A percentile compares a stretch with the other conserved stretches of the same genome.
Evolutionary conservation across 495 filamentous ascomycete species (phyloP).

Genomic region (Coniosporium apollinis): DNA sequence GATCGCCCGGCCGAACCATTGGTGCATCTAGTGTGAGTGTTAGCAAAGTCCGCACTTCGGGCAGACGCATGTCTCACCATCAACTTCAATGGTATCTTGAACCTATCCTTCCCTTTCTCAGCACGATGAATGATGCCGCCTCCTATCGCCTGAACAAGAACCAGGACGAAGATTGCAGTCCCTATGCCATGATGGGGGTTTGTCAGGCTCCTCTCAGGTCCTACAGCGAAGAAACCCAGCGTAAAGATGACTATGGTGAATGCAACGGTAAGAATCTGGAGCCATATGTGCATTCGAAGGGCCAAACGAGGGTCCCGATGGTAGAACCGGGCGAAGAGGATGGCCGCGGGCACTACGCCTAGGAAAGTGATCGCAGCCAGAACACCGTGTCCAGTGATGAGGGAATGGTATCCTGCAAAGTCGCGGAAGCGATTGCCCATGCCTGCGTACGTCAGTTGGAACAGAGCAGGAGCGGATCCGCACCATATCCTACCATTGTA

Average conservation of each 20-base stretch:
- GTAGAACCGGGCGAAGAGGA: conserved; percentile 65
- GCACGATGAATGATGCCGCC: conserved; percentile 52
- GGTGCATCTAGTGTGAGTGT: conserved; percentile 40
- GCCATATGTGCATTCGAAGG: conserved; percentile 67
- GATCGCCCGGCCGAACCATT: conserved; percentile 66
- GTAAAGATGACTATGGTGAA: conserved; percentile 58
- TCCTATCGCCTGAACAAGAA: conserved; percentile 64
- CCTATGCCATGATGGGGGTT: conserved; percentile 91
- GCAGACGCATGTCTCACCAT: conserved; percentile 39
- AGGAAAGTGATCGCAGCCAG: conserved; percentile 81
- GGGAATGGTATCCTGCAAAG: conserved; percentile 53
- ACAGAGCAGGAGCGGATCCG: conserved; percentile 8
- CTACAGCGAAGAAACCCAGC: conserved; percentile 66
- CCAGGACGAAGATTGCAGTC: conserved; percentile 68
- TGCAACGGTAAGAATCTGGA: conserved; percentile 62
- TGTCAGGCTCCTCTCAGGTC: conserved; percentile 55
- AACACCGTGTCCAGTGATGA: conserved; percentile 72
- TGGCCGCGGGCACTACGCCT: conserved; percentile 59
- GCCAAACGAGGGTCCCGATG: conserved; percentile 44
- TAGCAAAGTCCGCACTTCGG: neutral
- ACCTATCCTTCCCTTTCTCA: conserved; percentile 40
- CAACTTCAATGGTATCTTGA: conserved; percentile 46
- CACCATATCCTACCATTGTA: conserved; percentile 59
- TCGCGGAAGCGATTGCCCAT: conserved; percentile 82
- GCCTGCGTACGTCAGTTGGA: conserved; percentile 40